A percentile compares a stretch with the other conserved stretches of the same genome.
Evolutionary conservation across 2,329 filamentous ascomycete genomes (phyloP).

Genomic region (Pseudocercospora cruenta): DNA sequence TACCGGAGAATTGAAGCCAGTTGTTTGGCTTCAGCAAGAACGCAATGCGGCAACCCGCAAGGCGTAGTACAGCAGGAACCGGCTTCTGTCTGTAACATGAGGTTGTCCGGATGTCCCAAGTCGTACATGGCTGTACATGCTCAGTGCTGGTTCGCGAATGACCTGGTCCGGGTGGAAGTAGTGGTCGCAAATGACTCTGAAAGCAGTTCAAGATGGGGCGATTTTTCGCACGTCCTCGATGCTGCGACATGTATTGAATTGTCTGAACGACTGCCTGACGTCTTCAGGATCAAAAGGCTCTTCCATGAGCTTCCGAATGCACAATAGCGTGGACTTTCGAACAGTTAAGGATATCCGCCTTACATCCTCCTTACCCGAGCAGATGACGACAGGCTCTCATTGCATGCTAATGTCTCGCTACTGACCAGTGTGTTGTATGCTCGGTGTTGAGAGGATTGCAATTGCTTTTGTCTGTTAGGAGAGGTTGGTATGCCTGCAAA

Average conservation of each 20-base stretch:
- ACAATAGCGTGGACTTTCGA: not conserved
- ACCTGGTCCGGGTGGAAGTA: not conserved
- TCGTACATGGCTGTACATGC: not conserved
- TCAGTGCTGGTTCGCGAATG: too few species aligned
- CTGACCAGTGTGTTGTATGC: not conserved
- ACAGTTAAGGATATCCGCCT: not conserved
- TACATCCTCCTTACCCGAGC: not conserved
- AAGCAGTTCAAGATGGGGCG: not conserved
- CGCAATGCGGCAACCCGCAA: not conserved
- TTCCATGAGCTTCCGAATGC: not conserved
- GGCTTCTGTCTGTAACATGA: too few species aligned
- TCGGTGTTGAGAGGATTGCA: not conserved
- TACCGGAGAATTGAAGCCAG: not conserved
- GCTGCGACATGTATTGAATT: not conserved
- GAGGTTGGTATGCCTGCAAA: not conserved
- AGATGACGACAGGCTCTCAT: not conserved
- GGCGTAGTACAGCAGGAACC: too few species aligned
- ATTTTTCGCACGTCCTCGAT: not conserved
- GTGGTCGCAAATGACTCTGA: not conserved
- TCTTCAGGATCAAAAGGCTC: not conserved
- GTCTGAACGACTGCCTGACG: not conserved
- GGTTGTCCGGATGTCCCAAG: not conserved
- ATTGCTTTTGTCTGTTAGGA: not conserved
- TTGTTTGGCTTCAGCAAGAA: not conserved
- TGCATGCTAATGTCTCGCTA: not conserved